Evolutionary conservation across 1,284 basidiomycete genomes (phyloP).

Genomic region (Tylopilus orsonianus): DNA sequence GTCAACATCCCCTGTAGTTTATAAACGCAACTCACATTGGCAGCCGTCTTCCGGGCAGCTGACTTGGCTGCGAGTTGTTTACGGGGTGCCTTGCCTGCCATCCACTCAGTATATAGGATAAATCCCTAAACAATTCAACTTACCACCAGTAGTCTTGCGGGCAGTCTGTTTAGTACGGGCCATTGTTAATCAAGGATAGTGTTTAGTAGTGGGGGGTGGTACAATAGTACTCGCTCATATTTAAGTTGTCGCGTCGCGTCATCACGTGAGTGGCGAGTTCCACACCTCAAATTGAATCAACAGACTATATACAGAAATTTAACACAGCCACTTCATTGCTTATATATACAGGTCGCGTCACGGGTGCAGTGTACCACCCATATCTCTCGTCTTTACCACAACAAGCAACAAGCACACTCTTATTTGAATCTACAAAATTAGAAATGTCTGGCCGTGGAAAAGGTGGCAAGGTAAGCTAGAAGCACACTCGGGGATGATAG

Average conservation of each 20-base stretch:
- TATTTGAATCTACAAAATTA: neutral
- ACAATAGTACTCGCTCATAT: constrained; percentile 6
- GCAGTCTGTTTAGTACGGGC: constrained; percentile 84
- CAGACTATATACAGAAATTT: constrained; percentile 34
- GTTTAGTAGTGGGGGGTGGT: neutral
- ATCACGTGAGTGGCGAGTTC: constrained; percentile 38
- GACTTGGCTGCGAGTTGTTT: constrained; percentile 91
- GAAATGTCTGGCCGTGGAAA: constrained; percentile 80
- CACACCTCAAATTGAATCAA: no score
- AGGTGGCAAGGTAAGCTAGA: constrained; percentile 50
- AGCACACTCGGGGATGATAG: no score
- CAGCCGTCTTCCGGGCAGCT: constrained; percentile 62
- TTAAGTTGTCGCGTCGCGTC: constrained; percentile 44
- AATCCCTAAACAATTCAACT: constrained; percentile 15
- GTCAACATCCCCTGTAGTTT: neutral
- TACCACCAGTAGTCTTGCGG: constrained; percentile 82
- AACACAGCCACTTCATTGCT: constrained; percentile 38
- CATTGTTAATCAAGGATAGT: no score
- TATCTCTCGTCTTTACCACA: constrained; percentile 11
- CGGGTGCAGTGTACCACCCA: neutral
- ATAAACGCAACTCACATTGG: constrained; percentile 39
- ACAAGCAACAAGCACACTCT: constrained; percentile 1
- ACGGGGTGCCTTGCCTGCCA: constrained; percentile 75
- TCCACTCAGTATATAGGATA: neutral
- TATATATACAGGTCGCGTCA: constrained; percentile 44